Evolutionary conservation across 805 yeast genomes (phyloP).

Genomic region (Yarrowia sp.): DNA sequence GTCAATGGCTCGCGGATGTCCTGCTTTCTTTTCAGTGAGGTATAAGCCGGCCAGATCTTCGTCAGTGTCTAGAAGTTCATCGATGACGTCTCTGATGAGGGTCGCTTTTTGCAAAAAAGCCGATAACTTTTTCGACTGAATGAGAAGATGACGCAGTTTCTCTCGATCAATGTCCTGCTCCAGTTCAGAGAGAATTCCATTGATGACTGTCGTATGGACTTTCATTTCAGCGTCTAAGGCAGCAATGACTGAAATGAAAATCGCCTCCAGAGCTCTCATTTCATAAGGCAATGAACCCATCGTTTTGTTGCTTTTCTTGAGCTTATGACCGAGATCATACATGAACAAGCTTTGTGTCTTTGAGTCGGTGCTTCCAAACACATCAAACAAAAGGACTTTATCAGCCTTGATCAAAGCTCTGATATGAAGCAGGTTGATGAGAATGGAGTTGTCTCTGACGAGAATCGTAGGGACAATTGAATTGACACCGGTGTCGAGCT

Average conservation of each 20-base stretch:
- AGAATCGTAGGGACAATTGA: constrained; percentile 90
- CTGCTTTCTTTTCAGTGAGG: constrained; percentile 48
- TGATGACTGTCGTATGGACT: constrained; percentile 73
- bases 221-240: constrained; percentile 84
- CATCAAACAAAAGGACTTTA: constrained; percentile 79
- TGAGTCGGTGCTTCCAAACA: constrained; percentile 58
- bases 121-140: constrained; percentile 80
- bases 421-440: constrained; percentile 81
- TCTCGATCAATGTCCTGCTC: constrained; percentile 81
- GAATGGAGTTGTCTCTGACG: constrained; percentile 70
- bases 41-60: constrained; percentile 82
- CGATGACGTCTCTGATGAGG: constrained; percentile 76
- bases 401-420: constrained; percentile 85
- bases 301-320: constrained; percentile 44
- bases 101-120: constrained; percentile 82
- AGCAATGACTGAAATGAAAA: constrained; percentile 73
- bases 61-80: constrained; percentile 82
- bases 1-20: constrained; percentile 43
- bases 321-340: constrained; percentile 72
- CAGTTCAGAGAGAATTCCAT: constrained; percentile 68
- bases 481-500: constrained; percentile 74
- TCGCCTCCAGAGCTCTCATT: constrained; percentile 84
- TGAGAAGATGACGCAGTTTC: constrained; percentile 70
- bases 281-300: constrained; percentile 71
- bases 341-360: constrained; percentile 71